These are phyloP conservation scores for Achaetomium macrosporum DNA, from an alignment of 2,329 filamentous ascomycete genomes.

Conservation along the genomic window DNA sequence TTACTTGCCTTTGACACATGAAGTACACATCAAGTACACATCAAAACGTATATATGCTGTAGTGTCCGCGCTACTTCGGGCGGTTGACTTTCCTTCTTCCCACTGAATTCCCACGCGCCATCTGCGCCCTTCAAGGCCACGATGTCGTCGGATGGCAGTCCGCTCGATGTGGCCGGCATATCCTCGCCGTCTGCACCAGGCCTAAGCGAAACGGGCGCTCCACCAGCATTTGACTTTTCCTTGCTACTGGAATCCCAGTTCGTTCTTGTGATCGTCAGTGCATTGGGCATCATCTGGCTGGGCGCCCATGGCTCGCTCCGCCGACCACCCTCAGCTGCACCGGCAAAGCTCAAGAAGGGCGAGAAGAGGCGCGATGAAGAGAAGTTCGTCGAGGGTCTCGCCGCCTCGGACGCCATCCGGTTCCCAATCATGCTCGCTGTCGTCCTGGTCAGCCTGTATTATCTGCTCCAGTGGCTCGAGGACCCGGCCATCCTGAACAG, in stretches of 20 bases:
- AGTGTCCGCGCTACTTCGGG: no score
- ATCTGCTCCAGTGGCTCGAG: conserved; percentile 81
- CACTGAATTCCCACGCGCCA: no score
- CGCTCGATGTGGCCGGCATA: conserved; percentile 4
- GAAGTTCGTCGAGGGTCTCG: conserved; percentile 55
- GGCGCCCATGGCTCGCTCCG: conserved; percentile 81
- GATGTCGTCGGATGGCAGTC: conserved; percentile 15
- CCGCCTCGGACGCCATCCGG: conserved; percentile 73
- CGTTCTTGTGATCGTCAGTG: conserved; percentile 51
- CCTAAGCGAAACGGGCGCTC: neutral
- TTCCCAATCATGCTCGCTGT: conserved; percentile 73
- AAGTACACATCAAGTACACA: no score
- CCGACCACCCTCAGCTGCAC: conserved; percentile 71
- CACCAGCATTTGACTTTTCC: conserved; percentile 9
- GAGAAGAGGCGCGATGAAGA: conserved; percentile 46
- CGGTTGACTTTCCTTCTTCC: no score
- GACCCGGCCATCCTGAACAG: conserved; percentile 77
- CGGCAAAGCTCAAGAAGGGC: conserved; percentile 42
- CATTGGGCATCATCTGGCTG: conserved; percentile 76
- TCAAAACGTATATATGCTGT: no score
- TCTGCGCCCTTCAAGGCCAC: no score
- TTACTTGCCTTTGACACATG: no score
- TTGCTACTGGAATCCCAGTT: conserved; percentile 30
- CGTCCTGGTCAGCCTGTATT: conserved; percentile 70
- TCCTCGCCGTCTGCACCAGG: conserved; percentile 1